Evolutionary conservation across 1,284 basidiomycete species (phyloP).

Genomic region (Trichosporon sp.): DNA sequence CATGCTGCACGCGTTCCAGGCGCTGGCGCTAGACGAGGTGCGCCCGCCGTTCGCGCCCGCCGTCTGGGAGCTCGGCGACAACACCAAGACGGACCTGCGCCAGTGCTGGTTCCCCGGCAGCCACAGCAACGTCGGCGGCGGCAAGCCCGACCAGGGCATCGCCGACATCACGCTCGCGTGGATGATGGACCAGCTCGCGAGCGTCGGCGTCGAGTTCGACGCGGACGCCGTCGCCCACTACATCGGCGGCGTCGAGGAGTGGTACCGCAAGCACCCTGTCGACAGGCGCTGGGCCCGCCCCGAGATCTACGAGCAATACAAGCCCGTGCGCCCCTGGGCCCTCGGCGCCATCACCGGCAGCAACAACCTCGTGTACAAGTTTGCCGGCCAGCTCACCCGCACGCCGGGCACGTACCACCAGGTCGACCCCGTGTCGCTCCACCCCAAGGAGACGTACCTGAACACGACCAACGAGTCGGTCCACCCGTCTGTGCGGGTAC

Average conservation of each 20-base stretch:
- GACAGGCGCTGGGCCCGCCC: not conserved
- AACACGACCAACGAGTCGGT: not conserved
- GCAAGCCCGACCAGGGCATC: constrained; percentile 4
- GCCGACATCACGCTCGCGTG: constrained; percentile 2
- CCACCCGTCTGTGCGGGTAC: not conserved
- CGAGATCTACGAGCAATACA: not conserved
- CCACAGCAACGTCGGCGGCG: constrained; percentile 5
- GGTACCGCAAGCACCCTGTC: not conserved
- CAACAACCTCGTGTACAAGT: constrained; percentile 1
- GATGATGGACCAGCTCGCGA: constrained; percentile 8
- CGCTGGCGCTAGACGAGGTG: constrained; percentile 3
- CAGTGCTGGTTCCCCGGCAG: constrained; percentile 6
- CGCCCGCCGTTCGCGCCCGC: constrained; percentile 19
- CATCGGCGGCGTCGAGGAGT: not conserved
- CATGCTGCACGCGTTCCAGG: constrained; percentile 6
- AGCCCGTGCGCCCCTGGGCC: not conserved
- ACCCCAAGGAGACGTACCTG: not conserved
- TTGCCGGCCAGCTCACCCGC: not conserved
- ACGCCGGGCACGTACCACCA: not conserved
- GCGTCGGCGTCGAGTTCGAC: constrained; percentile 1
- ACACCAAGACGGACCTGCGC: constrained; percentile 15
- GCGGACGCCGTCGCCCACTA: not conserved
- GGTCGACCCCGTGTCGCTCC: not conserved
- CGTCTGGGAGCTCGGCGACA: constrained; percentile 39
- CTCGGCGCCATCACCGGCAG: constrained; percentile 4